A percentile compares a stretch with the other conserved stretches of the same genome.
Conservation (phyloP, 2,329 filamentous ascomycete species). For the Fusarium sulawesiense region DNA sequence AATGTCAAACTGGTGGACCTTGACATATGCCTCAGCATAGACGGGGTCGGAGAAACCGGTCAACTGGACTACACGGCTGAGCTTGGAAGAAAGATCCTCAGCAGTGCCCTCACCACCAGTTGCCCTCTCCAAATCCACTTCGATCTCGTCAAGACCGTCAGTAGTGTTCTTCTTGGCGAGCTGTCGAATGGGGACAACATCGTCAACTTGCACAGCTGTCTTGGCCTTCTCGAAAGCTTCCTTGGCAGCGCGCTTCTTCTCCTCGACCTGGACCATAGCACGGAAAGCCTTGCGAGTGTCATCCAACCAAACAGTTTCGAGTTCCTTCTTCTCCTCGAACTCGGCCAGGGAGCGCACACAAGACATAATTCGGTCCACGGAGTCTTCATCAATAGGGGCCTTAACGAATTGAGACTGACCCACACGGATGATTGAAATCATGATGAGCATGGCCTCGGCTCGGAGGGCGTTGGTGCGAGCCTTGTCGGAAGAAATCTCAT, state of each 20-base stretch:
- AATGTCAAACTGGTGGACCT: constrained; percentile 98
- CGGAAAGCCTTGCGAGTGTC: constrained; percentile 96
- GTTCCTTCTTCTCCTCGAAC: constrained; percentile 87
- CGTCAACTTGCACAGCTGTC: constrained; percentile 93
- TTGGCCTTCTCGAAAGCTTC: constrained; percentile 93
- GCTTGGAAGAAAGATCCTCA: constrained; percentile 91
- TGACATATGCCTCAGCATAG: constrained; percentile 98
- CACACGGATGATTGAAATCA: constrained; percentile 98
- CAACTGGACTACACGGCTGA: constrained; percentile 94
- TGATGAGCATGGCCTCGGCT: constrained; percentile 98
- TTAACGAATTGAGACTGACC: constrained; percentile 99
- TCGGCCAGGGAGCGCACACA: constrained; percentile 93
- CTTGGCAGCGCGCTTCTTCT: constrained; percentile 97
- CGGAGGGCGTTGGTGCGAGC: constrained; percentile 93
- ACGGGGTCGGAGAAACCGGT: constrained; percentile 98
- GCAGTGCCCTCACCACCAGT: constrained; percentile 87
- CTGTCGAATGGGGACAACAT: constrained; percentile 92
- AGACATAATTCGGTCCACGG: constrained; percentile 98
- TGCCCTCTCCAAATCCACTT: constrained; percentile 90
- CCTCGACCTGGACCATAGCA: constrained; percentile 95
- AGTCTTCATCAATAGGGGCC: constrained; percentile 96
- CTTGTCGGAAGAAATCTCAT: constrained; percentile 87
- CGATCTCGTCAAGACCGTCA: constrained; percentile 86
- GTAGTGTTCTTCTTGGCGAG: constrained; percentile 88
- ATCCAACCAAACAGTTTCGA: constrained; percentile 92